These are phyloP conservation scores for Xerocomus spinulosus DNA, from an alignment of 768 basidiomycete species.

Conservation along the genomic window DNA sequence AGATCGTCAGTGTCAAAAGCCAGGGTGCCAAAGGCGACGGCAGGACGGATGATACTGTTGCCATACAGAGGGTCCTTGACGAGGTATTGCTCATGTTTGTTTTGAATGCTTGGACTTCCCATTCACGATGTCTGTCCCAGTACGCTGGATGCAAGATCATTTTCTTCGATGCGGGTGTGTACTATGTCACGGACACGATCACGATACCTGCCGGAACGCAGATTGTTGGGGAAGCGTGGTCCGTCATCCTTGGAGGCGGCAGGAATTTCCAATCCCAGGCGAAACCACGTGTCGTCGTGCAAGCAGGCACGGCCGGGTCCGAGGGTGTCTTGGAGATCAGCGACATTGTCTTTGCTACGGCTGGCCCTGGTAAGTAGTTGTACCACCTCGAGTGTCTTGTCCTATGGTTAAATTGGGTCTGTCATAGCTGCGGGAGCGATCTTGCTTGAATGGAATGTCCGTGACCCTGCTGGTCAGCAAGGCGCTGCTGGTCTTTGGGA, in stretches of 20 bases:
- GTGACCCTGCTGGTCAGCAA: conserved; percentile 47
- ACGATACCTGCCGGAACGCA: conserved; percentile 43
- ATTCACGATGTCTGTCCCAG: conserved; percentile 29
- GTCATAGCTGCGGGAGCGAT: conserved; percentile 42
- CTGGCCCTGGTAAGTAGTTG: conserved; percentile 37
- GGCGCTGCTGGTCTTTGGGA: conserved; percentile 54
- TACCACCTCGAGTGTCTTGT: neutral
- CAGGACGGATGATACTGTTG: conserved; percentile 66
- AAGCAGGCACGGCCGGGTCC: conserved; percentile 42
- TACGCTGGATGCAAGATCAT: conserved; percentile 72
- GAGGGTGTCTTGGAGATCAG: conserved; percentile 56
- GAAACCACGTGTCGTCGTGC: conserved; percentile 38
- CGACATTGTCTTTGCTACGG: conserved; percentile 58
- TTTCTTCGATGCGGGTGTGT: conserved; percentile 68
- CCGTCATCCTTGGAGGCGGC: conserved; percentile 42
- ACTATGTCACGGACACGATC: conserved; percentile 44
- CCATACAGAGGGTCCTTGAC: conserved; percentile 54
- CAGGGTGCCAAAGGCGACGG: conserved; percentile 74
- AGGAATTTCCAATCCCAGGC: conserved; percentile 36
- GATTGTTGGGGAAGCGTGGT: conserved; percentile 50
- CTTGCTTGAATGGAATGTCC: conserved; percentile 57
- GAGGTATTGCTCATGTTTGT: conserved; percentile 33
- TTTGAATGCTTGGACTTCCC: neutral
- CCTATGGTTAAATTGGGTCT: neutral
- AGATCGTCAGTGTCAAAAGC: conserved; percentile 67